phyloP scores from a whole-genome alignment of 345 rosid species.

The Corymbia maculata region DNA sequence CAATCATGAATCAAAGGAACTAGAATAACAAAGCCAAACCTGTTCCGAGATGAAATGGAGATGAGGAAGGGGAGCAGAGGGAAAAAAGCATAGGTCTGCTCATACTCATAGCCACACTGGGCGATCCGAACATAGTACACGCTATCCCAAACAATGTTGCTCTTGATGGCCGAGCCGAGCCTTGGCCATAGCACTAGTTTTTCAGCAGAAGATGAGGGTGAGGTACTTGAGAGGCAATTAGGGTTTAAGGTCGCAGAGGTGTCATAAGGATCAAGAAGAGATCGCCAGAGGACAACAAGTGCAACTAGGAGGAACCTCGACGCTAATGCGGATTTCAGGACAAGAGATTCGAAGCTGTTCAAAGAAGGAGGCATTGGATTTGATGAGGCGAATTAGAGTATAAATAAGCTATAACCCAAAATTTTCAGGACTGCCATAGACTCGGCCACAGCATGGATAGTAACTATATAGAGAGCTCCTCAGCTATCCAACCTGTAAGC shows the following conservation, averaged over 20 bases:
- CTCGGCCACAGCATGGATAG: neutral
- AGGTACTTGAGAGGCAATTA: conserved; percentile 27
- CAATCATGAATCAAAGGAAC: neutral
- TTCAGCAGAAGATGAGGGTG: neutral
- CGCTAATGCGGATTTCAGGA: conserved; percentile 45
- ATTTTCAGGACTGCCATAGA: neutral
- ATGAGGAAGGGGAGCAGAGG: conserved; percentile 74
- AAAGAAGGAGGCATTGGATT: conserved; percentile 3
- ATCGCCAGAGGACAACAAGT: conserved; percentile 57
- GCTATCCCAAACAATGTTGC: conserved; percentile 77
- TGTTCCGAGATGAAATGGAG: conserved; percentile 41
- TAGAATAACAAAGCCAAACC: conserved; percentile 17
- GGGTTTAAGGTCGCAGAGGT: conserved; percentile 70
- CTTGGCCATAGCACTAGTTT: conserved; percentile 10
- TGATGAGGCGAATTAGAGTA: neutral
- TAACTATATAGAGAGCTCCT: neutral
- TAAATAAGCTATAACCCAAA: neutral
- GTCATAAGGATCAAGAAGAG: conserved; percentile 62
- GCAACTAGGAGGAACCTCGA: conserved; percentile 50
- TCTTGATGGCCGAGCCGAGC: conserved; percentile 35
- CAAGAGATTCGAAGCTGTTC: conserved; percentile 6
- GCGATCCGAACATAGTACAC: conserved; percentile 76
- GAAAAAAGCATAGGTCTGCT: conserved; percentile 82
- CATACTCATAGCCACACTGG: conserved; percentile 88
- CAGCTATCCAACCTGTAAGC: neutral